Base-by-base conservation (phyloP, 768 basidiomycete genomes). In the Ramaria rubella region DNA sequence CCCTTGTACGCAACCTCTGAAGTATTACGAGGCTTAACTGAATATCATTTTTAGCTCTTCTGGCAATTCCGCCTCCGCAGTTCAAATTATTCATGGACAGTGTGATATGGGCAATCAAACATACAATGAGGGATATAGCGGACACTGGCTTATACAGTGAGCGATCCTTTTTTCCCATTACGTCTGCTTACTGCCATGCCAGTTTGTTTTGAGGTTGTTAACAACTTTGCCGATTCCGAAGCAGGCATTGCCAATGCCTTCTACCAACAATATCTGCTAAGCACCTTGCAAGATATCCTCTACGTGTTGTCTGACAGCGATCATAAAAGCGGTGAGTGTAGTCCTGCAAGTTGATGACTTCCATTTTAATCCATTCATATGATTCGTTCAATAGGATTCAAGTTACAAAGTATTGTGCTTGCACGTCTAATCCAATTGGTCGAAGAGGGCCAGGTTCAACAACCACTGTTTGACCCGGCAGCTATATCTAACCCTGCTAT, bases 41-140 rank as follows among this genome's bases (percentile, higher is more conserved):
- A 42, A n/a, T 14, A 11, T 42, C 19, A 17, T 53, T 48, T 26
- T 53, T 49, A 67, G 73, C 73, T 17, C 60, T 75, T 29, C 65
- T 73, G 12, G 66, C 69, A 26, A 62, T 75, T 3, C 75, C 75
- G 17, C 67, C 73, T 15, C 63, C 68, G 21, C 73, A 76, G 62
- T 76, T 78, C 72, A 77, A 77, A 66, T 69, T 77, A 45, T 67
- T 75, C 52, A 77, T 78, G 67, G 76, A 79, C 61, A 71, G 71
- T 8, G 68, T 77, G 42, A 70, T 76, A 7, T 79, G 76, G 76
- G 76, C 74, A 11, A 75, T 77, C 64, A 79, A 79, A 66, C 77
- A 79, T 63, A 75, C 71, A 31, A 73, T 75, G 73, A 64, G 75
- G 55, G 75, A 77, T 55, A 76, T 77, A 51, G 73, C 73, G 15